Evolutionary conservation across 2,329 filamentous ascomycete species (phyloP).

Genomic region (Epichloe bromicola): DNA sequence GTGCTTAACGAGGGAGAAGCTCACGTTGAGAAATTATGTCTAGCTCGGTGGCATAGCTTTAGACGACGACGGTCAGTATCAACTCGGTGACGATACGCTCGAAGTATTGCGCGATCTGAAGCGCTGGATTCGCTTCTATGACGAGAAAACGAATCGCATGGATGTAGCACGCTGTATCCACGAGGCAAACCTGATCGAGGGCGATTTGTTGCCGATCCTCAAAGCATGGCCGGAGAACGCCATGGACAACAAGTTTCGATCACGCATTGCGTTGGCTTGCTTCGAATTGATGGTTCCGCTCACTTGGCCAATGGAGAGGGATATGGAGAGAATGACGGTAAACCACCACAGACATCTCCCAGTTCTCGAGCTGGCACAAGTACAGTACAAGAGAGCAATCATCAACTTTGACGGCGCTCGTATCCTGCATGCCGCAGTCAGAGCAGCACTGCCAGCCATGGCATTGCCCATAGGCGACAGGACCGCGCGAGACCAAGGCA

Average conservation of each 20-base stretch:
- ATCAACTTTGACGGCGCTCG: conserved; percentile 68
- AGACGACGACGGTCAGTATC: conserved; percentile 70
- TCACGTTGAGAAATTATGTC: not conserved
- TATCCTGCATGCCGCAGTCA: conserved; percentile 69
- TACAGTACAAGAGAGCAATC: conserved; percentile 79
- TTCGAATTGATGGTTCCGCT: conserved; percentile 83
- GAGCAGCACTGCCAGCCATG: conserved; percentile 76
- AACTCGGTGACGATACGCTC: conserved; percentile 83
- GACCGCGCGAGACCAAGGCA: conserved; percentile 69
- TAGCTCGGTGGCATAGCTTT: conserved; percentile 75
- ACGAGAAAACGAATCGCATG: conserved; percentile 84
- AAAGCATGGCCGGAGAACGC: conserved; percentile 65
- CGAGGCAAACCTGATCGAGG: conserved; percentile 82
- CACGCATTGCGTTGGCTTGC: conserved; percentile 70
- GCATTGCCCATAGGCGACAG: conserved; percentile 65
- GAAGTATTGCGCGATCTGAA: conserved; percentile 88
- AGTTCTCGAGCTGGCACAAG: conserved; percentile 75
- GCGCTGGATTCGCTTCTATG: conserved; percentile 88
- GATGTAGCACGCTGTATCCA: conserved; percentile 88
- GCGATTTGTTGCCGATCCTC: conserved; percentile 82
- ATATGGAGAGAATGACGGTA: conserved; percentile 68
- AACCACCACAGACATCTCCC: conserved; percentile 90
- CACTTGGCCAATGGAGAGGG: conserved; percentile 83
- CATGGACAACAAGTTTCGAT: conserved; percentile 60
- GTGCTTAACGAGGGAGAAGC: not conserved